Evolutionary conservation across 306 rosid species (phyloP), one percentile per base, ranked within the genome.

Genomic region (Comarum palustre): DNA sequence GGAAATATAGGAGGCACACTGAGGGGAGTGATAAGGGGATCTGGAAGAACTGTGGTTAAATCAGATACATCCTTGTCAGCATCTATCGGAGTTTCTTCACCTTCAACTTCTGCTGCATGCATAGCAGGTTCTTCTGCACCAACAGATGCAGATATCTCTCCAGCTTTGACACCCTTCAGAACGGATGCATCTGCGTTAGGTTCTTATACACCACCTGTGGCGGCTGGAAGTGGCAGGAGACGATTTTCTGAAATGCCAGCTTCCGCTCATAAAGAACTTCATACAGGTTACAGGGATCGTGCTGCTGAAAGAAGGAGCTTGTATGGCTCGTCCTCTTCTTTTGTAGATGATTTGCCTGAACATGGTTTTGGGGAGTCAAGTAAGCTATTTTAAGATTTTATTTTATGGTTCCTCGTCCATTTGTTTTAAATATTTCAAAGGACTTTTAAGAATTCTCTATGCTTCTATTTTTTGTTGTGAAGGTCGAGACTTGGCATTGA

Each of bases 21-120:
- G 77, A 94, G 83, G 97, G 98, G 98, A 48, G 97, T 94, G 68
- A 94, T 94, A 51, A 89, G 98, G 80, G 98, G 98, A 32, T 91
- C 98, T 9, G 98, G 98, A 79, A 84, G 96, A 82, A 90, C 90
- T 71, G 68, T 82, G 27, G 73, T 75, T 48, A 94, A 87, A 79
- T 79, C 97, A 58, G 95, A 91, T 82, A 74, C 80, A 43, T 77
- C 80, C 36, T 81, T 86, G 77, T 74, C 90, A 60, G 86, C 88
- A 10, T 24, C 84, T 74, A 63, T 61, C 22, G 78, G 72, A 55
- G 71, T 77, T 71, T 69, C 82, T 46, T 3, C 63, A 72, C 51
- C 80, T 43, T 29, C 85, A 42, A 59, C 77, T 73, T 71, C 86
- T 58, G 69, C 83, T 43, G 66, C 93, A 73, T 54, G 75, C 62